Conservation (phyloP, 768 basidiomycete genomes). For the Trametes sanguinea region DNA sequence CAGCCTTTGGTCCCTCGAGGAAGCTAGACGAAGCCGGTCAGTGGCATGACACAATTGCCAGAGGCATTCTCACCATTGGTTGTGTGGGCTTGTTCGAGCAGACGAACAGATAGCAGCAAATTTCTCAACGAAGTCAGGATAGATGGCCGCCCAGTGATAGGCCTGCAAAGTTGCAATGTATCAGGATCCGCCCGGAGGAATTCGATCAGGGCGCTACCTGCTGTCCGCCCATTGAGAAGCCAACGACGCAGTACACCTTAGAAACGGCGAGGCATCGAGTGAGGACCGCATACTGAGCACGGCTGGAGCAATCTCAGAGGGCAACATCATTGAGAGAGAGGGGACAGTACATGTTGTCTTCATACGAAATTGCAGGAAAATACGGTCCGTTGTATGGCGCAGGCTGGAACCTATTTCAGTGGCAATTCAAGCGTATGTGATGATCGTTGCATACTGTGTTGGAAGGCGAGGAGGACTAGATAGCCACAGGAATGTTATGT, state of each 20-base stretch:
- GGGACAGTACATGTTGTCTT: slow-evolving; percentile 31
- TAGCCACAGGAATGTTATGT: too few relatives aligned
- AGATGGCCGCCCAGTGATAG: slow-evolving; percentile 57
- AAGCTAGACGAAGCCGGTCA: slow-evolving; percentile 38
- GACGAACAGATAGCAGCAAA: slow-evolving; percentile 51
- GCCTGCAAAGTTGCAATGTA: slow-evolving; percentile 36
- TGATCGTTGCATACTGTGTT: neutral
- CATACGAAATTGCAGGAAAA: slow-evolving; percentile 34
- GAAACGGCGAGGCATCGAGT: slow-evolving; percentile 27
- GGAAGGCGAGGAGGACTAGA: too few relatives aligned
- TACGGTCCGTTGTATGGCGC: slow-evolving; percentile 36
- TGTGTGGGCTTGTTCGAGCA: slow-evolving; percentile 54
- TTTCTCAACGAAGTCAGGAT: slow-evolving; percentile 52
- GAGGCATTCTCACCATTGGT: slow-evolving; percentile 23
- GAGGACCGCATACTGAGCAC: slow-evolving; percentile 31
- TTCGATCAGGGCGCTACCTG: slow-evolving; percentile 23
- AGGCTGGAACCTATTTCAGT: slow-evolving; percentile 23
- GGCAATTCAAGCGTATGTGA: too few relatives aligned
- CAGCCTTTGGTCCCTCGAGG: slow-evolving; percentile 57
- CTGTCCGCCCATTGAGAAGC: slow-evolving; percentile 35
- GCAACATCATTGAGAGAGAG: neutral
- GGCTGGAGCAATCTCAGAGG: slow-evolving; percentile 11
- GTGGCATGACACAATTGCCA: too few relatives aligned
- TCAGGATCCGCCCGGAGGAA: neutral
- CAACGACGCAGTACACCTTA: slow-evolving; percentile 28